phyloP scores from a whole-genome alignment of 495 filamentous ascomycete genomes.

The Hypoxylon perforatum region DNA sequence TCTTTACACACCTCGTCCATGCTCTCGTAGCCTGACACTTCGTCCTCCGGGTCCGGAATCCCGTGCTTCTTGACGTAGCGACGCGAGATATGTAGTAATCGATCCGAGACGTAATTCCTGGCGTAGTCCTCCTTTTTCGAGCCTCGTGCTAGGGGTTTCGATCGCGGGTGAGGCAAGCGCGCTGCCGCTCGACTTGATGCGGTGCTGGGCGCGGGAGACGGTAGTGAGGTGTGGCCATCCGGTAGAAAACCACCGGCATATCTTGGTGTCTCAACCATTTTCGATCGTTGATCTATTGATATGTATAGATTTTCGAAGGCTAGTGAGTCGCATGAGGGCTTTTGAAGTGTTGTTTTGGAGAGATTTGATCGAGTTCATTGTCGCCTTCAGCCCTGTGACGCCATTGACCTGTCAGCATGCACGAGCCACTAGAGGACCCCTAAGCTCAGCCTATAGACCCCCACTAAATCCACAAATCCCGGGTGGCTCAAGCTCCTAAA shows the following conservation, averaged over 20 bases:
- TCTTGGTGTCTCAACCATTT: slow-evolving; percentile 52
- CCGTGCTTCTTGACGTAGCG: slow-evolving; percentile 80
- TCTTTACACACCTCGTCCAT: slow-evolving; percentile 77
- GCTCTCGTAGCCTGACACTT: slow-evolving; percentile 71
- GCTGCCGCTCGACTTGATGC: slow-evolving; percentile 56
- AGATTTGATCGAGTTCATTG: not conserved
- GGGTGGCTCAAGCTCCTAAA: slow-evolving; percentile 2
- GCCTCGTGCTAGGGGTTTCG: slow-evolving; percentile 72
- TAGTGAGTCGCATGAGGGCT: slow-evolving; percentile 17
- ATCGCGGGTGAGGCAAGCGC: slow-evolving; percentile 71
- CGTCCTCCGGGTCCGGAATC: slow-evolving; percentile 61
- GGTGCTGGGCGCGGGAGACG: slow-evolving; percentile 66
- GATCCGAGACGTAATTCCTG: slow-evolving; percentile 73
- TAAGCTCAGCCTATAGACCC: no score
- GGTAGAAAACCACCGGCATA: slow-evolving; percentile 62
- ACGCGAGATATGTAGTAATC: slow-evolving; percentile 71
- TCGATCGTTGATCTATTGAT: slow-evolving; percentile 10
- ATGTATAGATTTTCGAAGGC: slow-evolving; percentile 1
- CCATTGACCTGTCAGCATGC: slow-evolving; percentile 15
- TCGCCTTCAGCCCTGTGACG: slow-evolving; percentile 22
- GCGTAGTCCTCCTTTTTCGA: slow-evolving; percentile 81
- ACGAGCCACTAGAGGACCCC: not conserved
- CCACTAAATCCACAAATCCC: not conserved
- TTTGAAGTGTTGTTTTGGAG: not conserved
- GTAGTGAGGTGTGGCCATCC: slow-evolving; percentile 49